Percentiles rank a stretch among this genome's conserved stretches.
These are phyloP conservation scores for Calycina herbarum DNA, from an alignment of 2,329 filamentous ascomycete genomes.

Conservation along the genomic window DNA sequence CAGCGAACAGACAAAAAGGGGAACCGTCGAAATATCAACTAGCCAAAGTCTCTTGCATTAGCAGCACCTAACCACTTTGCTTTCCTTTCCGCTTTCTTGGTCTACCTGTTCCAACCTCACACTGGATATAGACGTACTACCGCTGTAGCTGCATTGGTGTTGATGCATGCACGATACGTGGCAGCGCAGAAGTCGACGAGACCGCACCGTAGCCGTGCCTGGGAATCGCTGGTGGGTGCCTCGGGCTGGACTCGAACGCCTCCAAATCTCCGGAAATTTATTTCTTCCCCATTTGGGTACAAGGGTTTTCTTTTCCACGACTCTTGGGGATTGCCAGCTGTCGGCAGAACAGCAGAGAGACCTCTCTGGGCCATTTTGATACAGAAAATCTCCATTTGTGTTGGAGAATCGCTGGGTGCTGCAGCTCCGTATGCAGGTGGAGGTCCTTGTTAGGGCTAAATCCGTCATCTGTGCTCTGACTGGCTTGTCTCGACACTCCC, in stretches of 20 bases:
- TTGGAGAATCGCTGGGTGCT: conserved; percentile 30
- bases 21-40: conserved; percentile 22
- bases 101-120: conserved; percentile 21
- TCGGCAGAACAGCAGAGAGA: conserved; percentile 4
- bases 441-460: conserved; percentile 29
- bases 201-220: neutral
- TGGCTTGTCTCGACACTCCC: conserved; percentile 17
- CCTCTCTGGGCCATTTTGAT: conserved; percentile 18
- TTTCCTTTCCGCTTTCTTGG: neutral
- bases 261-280: conserved; percentile 7
- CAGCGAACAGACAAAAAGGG: conserved; percentile 12
- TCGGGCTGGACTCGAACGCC: conserved; percentile 7
- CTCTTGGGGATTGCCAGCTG: neutral
- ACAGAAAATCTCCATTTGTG: conserved; percentile 20
- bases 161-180: conserved; percentile 36
- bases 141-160: conserved; percentile 30
- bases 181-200: conserved; percentile 18
- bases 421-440: conserved; percentile 27
- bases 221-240: conserved; percentile 17
- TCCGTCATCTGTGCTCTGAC: conserved; percentile 26
- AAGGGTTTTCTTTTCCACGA: neutral
- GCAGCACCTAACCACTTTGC: conserved; percentile 25
- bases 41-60: conserved; percentile 8
- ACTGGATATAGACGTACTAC: conserved; percentile 30
- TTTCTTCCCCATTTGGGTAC: neutral